Conservation (phyloP, 495 filamentous ascomycete species). For the Penicillium subrubescens region DNA sequence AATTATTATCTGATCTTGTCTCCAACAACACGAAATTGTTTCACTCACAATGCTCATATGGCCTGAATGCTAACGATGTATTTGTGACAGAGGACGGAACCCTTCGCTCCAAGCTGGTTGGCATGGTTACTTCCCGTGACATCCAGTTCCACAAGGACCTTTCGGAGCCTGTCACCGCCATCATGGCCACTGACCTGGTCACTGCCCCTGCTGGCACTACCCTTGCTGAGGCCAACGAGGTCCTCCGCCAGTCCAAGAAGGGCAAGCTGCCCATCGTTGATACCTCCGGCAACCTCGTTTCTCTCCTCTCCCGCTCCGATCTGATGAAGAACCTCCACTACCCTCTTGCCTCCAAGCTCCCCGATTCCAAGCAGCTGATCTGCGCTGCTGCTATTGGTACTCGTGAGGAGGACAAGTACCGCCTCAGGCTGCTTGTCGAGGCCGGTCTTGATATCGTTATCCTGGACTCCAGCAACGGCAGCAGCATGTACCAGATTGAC, state of each 20-base stretch:
- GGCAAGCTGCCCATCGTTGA: constrained; percentile 98
- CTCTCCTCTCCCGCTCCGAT: constrained; percentile 94
- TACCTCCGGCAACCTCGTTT: constrained; percentile 79
- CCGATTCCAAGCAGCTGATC: constrained; percentile 96
- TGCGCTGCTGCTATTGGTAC: constrained; percentile 95
- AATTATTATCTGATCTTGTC: constrained; percentile 45
- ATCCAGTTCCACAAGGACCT: constrained; percentile 85
- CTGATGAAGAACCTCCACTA: constrained; percentile 99
- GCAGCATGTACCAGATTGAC: constrained; percentile 93
- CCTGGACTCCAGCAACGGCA: constrained; percentile 94
- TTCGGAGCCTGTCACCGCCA: constrained; percentile 73
- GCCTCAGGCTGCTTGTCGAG: constrained; percentile 86
- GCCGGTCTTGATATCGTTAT: constrained; percentile 95
- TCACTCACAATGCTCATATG: constrained; percentile 32
- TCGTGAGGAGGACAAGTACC: constrained; percentile 82
- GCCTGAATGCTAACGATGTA: constrained; percentile 30
- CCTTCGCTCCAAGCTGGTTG: constrained; percentile 90
- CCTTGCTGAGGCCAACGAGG: constrained; percentile 85
- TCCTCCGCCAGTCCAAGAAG: constrained; percentile 95
- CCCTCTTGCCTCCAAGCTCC: constrained; percentile 93
- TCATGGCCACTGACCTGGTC: constrained; percentile 96
- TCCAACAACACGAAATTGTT: constrained; percentile 14
- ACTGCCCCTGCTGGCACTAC: constrained; percentile 86
- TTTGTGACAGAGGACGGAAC: constrained; percentile 75
- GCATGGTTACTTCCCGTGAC: constrained; percentile 96